Base-by-base conservation (phyloP, 2,329 filamentous ascomycete species). In the Rhexocercosporidium sp. region DNA sequence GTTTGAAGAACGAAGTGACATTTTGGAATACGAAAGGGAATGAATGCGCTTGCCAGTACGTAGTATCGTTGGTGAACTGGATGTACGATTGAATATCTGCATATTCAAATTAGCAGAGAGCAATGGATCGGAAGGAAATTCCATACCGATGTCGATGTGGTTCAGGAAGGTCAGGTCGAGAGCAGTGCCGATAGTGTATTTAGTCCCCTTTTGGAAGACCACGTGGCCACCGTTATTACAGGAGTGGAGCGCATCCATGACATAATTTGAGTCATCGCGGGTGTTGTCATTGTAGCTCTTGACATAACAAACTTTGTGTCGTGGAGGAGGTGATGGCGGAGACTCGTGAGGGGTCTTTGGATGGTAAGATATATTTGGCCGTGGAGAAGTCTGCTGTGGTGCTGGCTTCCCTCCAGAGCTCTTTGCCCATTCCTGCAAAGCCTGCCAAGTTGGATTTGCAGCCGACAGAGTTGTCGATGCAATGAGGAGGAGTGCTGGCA, bases 1-100 rank as follows among this genome's bases (percentile, higher is more conserved):
- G 82, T 74, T 88, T 84, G 82, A 89, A 91, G 81, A 91, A 91
- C 1, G 86, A 86, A 0, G 86, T 88, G 5, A 85, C 84, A 69
- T 91, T 90, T 72, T 92, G 90, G 78, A 87, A 92, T 6, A 79
- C 81, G 29, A 89, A 88, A 64, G 84, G 84, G 81, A 91, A 92
- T 49, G 84, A 82, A 73, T 91, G 83, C 9, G 82, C 82, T 69
- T 89, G 83, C 90, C 90, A 92, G 78, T 92, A 92, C 70, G 87
- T 83, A 1, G 88, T 89, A 74, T 92, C 87, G 60, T 89, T 84
- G 64, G 85, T 86, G 78, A 92, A 92, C 65, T 85, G 80, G 22
- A 91, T 82, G 25, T 83, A 83, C 25, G 87, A 88, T 73, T 85
- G 83, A 67, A 88, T 84, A 69, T 87, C 85, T 86, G 66, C 25